Evolutionary conservation across 2,329 filamentous ascomycete species (phyloP).

Genomic region (Macrophomina pseudophaseolina): DNA sequence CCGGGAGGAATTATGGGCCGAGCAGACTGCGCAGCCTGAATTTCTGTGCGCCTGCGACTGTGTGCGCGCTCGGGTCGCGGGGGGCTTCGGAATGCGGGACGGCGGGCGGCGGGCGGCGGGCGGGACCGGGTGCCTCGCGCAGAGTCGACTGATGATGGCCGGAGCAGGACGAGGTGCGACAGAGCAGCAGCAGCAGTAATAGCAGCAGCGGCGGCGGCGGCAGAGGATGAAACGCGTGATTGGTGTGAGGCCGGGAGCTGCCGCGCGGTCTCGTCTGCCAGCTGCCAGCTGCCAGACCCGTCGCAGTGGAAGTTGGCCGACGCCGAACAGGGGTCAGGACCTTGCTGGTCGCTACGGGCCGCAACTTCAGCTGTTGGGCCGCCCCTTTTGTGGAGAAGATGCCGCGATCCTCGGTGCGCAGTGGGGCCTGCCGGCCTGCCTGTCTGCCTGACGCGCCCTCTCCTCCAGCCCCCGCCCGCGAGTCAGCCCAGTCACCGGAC

Average conservation of each 20-base stretch:
- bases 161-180: too few relatives aligned
- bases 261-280: neutral
- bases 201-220: neutral
- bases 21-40: neutral
- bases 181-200: neutral
- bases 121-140: neutral
- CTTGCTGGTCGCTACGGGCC: constrained; percentile 15
- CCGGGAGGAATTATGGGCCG: neutral
- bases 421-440: neutral
- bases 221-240: constrained; percentile 9
- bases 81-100: constrained; percentile 2
- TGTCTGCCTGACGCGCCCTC: neutral
- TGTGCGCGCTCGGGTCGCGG: constrained; percentile 6
- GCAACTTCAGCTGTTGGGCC: constrained; percentile 15
- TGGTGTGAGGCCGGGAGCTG: constrained; percentile 22
- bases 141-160: neutral
- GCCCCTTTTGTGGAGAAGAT: constrained; percentile 11
- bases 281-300: constrained; percentile 4
- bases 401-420: constrained; percentile 19
- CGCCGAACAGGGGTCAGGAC: neutral
- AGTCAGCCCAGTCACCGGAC: neutral
- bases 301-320: constrained; percentile 9
- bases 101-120: neutral
- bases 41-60: neutral
- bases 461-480: neutral